Percentiles rank a stretch among this genome's conserved stretches.
Conservation (phyloP, 1,284 basidiomycete genomes). For the Exobasidium rhododendri region DNA sequence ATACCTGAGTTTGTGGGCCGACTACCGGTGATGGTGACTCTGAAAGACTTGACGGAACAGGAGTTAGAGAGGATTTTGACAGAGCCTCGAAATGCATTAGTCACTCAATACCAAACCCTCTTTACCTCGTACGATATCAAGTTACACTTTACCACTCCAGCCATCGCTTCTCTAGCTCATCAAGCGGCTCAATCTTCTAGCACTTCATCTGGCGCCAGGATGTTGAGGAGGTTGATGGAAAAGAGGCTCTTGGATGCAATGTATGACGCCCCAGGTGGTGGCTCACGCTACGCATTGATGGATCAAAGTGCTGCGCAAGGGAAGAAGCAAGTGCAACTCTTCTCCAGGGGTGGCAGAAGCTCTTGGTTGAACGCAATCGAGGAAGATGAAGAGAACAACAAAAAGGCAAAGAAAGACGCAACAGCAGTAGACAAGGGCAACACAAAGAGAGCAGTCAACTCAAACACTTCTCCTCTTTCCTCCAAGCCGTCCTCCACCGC, state of each 20-base stretch:
- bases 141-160: slow-evolving; percentile 20
- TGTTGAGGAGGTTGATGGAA: slow-evolving; percentile 82
- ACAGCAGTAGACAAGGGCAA: neutral
- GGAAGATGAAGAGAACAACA: slow-evolving; percentile 13
- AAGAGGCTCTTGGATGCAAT: slow-evolving; percentile 44
- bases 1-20: slow-evolving; percentile 89
- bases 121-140: slow-evolving; percentile 54
- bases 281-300: slow-evolving; percentile 15
- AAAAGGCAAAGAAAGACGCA: slow-evolving; percentile 2
- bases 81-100: slow-evolving; percentile 82
- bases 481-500: neutral
- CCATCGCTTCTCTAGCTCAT: slow-evolving; percentile 50
- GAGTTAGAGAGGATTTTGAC: slow-evolving; percentile 86
- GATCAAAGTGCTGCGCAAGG: slow-evolving; percentile 19
- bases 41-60: slow-evolving; percentile 67
- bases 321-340: slow-evolving; percentile 14
- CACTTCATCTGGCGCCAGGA: slow-evolving; percentile 82
- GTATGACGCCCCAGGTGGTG: slow-evolving; percentile 21
- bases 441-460: slow-evolving; percentile 12
- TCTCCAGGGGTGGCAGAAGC: slow-evolving; percentile 12
- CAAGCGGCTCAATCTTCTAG: slow-evolving; percentile 65
- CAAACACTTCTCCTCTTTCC: neutral
- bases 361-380: slow-evolving; percentile 8
- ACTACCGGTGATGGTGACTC: slow-evolving; percentile 77
- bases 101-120: slow-evolving; percentile 87